Evolutionary conservation across 345 rosid genomes (phyloP).

Genomic region (Pelargonium nanum): DNA sequence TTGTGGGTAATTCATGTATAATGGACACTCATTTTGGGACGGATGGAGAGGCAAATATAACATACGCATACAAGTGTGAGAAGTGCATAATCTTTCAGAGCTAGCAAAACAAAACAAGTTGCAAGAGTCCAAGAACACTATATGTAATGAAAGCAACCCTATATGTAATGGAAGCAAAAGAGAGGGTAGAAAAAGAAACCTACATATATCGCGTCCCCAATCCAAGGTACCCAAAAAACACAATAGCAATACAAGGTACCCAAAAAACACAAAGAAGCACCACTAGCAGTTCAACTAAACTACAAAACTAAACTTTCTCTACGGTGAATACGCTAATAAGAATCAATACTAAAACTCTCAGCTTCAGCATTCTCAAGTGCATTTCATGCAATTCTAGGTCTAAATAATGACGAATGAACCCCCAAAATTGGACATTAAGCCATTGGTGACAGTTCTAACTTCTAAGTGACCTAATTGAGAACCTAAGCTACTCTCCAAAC

Average conservation of each 20-base stretch:
- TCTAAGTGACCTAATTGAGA: too few relatives aligned
- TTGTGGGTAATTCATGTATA: too few relatives aligned
- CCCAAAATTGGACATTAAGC: background rate
- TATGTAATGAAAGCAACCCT: too few relatives aligned
- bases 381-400: background rate
- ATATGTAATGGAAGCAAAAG: too few relatives aligned
- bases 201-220: too few relatives aligned
- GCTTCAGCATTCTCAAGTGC: background rate
- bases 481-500: background rate
- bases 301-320: background rate
- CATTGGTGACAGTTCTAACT: background rate
- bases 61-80: background rate
- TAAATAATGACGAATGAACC: background rate
- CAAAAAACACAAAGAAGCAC: conserved; percentile 17
- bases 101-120: background rate
- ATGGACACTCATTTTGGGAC: background rate
- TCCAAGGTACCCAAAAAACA: too few relatives aligned
- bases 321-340: background rate
- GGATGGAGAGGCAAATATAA: too few relatives aligned
- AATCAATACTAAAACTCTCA: background rate
- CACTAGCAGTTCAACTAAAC: background rate
- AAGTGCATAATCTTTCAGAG: too few relatives aligned
- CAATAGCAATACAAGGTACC: conserved; percentile 15
- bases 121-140: too few relatives aligned
- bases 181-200: too few relatives aligned